Evolutionary conservation across 257 asterid species (phyloP), one percentile per base, ranked within the genome.

Genomic region (Phtheirospermum japonicum): DNA sequence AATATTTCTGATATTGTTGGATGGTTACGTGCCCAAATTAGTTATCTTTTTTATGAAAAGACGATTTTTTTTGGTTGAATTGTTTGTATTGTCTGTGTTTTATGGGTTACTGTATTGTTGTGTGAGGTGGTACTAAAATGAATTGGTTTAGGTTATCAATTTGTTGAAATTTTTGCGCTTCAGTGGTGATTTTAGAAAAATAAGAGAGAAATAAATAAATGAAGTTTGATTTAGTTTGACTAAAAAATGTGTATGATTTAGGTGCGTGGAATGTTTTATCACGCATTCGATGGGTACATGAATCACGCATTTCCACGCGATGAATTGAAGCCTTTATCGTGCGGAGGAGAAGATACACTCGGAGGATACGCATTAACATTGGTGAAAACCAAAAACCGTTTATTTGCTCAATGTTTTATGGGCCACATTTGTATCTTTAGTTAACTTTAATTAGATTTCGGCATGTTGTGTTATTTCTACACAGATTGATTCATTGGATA

Each of bases 331-430:
- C 97, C 99, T 39, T 87, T 89, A 62, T 86, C 99, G 16, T 92
- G 99, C n/a, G 80, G 77, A 69, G 99, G 99, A 57, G 94, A 89
- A 80, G 99, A 92, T 77, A 92, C 97, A 4, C 95, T 92, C 57
- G 99, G 99, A 66, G 94, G 99, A 77, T 92, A 92, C 78, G 99
- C 97, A 2, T 70, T 92, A 70, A 89, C 99, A 61, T 74, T 92
- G 95, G 99, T 92, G 74, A 83, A 23, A 71, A 59, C 31, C 51
- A 32, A 28, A 46, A 43, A 26, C 59, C 43, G 2, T 61, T 65
- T 12, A 7, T 42, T 49, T 71, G 49, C 10, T 66, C 17, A 43
- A 43, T 61, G 61, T 13, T 14, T 34, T 68, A 36, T 66, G 63
- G 28, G 33, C 14, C 30, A 13, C 28, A 23, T 23, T 46, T 20